These are phyloP conservation scores for Schwanniomyces etchellsii DNA, from an alignment of 1,139 yeast species.

Conservation along the genomic window DNA sequence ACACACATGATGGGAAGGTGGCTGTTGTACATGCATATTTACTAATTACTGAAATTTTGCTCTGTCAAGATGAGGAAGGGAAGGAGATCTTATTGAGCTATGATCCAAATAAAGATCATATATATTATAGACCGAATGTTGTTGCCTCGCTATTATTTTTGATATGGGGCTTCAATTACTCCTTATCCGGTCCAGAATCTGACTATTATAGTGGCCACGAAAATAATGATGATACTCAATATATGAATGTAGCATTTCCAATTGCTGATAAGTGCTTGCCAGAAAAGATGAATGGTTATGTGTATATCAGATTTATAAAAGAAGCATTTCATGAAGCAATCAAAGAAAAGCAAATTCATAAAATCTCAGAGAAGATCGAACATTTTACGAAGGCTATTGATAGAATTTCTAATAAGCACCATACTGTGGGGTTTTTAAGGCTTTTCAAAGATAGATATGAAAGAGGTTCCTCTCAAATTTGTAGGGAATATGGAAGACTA, in stretches of 20 bases:
- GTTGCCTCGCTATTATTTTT: conserved; percentile 43
- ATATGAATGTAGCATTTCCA: background rate
- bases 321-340: conserved; percentile 11
- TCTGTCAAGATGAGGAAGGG: conserved; percentile 33
- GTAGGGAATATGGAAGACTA: conserved; percentile 53
- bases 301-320: conserved; percentile 31
- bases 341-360: conserved; percentile 15
- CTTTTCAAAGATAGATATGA: conserved; percentile 40
- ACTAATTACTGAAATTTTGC: conserved; percentile 56
- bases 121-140: conserved; percentile 33
- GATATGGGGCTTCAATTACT: conserved; percentile 42
- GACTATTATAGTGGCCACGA: conserved; percentile 17
- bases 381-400: conserved; percentile 41
- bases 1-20: conserved; percentile 19
- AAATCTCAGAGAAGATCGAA: conserved; percentile 27
- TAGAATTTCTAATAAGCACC: conserved; percentile 34
- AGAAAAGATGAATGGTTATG: conserved; percentile 31
- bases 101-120: conserved; percentile 16
- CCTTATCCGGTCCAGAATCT: conserved; percentile 36
- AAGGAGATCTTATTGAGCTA: conserved; percentile 1
- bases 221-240: background rate
- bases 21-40: conserved; percentile 61
- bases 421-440: conserved; percentile 51
- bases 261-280: conserved; percentile 4
- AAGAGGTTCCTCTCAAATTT: conserved; percentile 55